Conservation (phyloP, 176 grass and related monocot genomes). For the Juncus effusus region DNA sequence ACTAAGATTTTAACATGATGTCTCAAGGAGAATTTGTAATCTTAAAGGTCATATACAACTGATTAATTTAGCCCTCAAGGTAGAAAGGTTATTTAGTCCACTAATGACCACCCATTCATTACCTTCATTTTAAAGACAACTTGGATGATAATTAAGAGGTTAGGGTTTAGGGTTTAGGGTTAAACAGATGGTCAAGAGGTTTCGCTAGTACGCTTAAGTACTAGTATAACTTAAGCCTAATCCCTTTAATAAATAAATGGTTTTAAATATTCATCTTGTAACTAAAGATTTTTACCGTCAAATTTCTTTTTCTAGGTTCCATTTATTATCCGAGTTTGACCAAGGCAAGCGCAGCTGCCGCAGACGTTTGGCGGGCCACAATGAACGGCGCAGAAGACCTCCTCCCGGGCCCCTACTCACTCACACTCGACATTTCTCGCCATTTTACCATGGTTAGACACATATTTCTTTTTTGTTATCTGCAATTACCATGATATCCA, state of each 20-base stretch:
- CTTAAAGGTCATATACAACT: no score
- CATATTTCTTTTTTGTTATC: neutral
- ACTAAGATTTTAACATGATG: no score
- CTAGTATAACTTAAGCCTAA: neutral
- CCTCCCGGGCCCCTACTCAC: conserved; percentile 27
- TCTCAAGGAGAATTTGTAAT: no score
- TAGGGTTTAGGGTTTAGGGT: no score
- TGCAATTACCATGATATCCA: neutral
- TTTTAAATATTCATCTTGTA: neutral
- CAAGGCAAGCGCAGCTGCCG: conserved; percentile 33
- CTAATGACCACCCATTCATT: no score
- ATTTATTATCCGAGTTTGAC: conserved; percentile 36
- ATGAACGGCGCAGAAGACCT: conserved; percentile 21
- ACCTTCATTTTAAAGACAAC: no score
- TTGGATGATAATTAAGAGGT: no score
- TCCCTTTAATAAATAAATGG: neutral
- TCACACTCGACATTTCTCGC: conserved; percentile 10
- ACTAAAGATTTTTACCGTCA: no score
- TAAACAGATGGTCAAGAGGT: no score
- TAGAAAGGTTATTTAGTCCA: no score
- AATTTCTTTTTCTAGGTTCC: conserved; percentile 15
- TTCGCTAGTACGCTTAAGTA: no score
- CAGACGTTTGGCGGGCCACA: conserved; percentile 22
- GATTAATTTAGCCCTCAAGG: no score
- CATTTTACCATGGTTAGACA: conserved; percentile 32